These are phyloP conservation scores for Volvariella volvacea DNA, from an alignment of 1,284 basidiomycete species.

Conservation along the genomic window DNA sequence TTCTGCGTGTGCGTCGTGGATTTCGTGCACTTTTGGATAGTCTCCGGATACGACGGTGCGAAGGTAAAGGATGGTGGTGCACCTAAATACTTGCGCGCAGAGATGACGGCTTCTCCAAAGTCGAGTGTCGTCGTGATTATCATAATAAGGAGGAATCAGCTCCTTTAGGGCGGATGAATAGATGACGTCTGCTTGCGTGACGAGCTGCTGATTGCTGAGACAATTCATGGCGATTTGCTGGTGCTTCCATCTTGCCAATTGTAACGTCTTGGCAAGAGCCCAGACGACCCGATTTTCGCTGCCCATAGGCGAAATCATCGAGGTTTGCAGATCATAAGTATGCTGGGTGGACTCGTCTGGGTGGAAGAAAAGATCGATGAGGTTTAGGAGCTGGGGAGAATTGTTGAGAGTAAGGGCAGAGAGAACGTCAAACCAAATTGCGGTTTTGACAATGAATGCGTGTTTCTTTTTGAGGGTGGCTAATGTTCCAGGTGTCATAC, in stretches of 20 bases:
- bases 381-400: conserved; percentile 47
- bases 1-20: conserved; percentile 45
- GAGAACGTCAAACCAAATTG: conserved; percentile 82
- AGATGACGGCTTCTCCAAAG: conserved; percentile 9
- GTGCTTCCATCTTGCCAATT: conserved; percentile 63
- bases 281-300: conserved; percentile 74
- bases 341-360: conserved; percentile 20
- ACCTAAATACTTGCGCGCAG: conserved; percentile 53
- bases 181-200: conserved; percentile 45
- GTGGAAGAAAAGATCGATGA: conserved; percentile 54
- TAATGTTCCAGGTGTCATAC: conserved; percentile 37
- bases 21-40: conserved; percentile 54
- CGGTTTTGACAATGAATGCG: conserved; percentile 72
- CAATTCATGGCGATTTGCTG: conserved; percentile 26
- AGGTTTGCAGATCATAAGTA: conserved; percentile 23
- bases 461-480: conserved; percentile 33
- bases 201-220: conserved; percentile 53
- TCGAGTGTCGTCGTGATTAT: conserved; percentile 19
- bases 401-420: conserved; percentile 61
- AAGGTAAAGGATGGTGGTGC: conserved; percentile 66
- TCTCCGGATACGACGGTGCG: conserved; percentile 67
- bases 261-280: conserved; percentile 67
- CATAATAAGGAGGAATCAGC: background rate
- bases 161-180: conserved; percentile 23
- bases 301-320: conserved; percentile 80